Conservation (phyloP, 345 rosid genomes). For the Pseudoturritis turrita region DNA sequence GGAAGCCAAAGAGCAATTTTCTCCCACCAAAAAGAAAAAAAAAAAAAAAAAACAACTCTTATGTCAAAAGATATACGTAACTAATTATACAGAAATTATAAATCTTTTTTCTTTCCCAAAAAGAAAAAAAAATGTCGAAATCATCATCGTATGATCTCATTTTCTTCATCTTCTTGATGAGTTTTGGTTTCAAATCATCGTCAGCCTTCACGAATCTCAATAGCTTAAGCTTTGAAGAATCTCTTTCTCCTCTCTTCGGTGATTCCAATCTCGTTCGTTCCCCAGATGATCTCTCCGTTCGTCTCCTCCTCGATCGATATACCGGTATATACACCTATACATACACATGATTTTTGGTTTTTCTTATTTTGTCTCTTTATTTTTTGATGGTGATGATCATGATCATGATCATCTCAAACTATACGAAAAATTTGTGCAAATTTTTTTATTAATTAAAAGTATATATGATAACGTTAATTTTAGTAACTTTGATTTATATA, state of each 20-base stretch:
- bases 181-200: conserved; percentile 11
- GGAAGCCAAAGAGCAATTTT: conserved; percentile 26
- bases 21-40: background rate
- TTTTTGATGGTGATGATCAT: background rate
- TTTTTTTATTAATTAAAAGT: no score
- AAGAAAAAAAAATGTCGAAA: background rate
- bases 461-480: no score
- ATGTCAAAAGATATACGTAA: conserved; percentile 11
- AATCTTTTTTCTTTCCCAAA: background rate
- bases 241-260: conserved; percentile 79
- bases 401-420: background rate
- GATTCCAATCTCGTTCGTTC: conserved; percentile 76
- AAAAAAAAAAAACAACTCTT: background rate
- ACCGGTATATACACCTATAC: conserved; percentile 43
- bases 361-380: no score
- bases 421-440: no score
- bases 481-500: no score
- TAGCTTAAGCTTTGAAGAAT: conserved; percentile 69
- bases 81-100: background rate
- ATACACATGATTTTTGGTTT: background rate
- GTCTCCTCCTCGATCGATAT: conserved; percentile 79
- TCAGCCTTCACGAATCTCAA: conserved; percentile 49
- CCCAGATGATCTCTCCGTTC: conserved; percentile 63
- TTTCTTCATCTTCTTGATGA: background rate
- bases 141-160: background rate